Evolutionary conservation across 2,329 filamentous ascomycete genomes (phyloP), one percentile per base, ranked within the genome.

Genomic region (Sporothrix phasma): DNA sequence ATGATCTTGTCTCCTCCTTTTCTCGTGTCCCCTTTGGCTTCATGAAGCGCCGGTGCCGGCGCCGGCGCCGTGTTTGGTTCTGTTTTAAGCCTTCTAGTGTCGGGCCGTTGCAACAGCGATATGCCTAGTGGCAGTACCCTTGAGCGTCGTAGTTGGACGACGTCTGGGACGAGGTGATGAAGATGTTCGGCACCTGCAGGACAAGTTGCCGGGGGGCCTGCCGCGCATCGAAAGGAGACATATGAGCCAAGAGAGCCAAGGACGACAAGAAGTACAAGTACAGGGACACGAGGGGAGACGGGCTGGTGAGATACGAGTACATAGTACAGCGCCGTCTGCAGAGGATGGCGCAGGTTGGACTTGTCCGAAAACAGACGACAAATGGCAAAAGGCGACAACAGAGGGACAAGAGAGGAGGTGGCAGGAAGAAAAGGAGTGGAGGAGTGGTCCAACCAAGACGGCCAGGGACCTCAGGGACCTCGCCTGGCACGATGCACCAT

Each of bases 331-430:
- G 54, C n/a, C 26, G 56, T n/a, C 41, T 39, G 24, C 37, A 22
- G 34, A 58, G 37, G 37, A 58, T 56, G 51, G 51, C 51, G 51
- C 51, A 56, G 51, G 51, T 24, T n/a, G 15, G 15, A 43, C 41
- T 60, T 60, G 24, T 46, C 56, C 41, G 26, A 31, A 61, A 37
- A 1, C 6, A 24, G 58, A 47, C 11, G 37, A 17, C 8, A 17
- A 15, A 31, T 10, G 24, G 29, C 41, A 47, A 61, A 47, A 61
- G 58, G 58, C 58, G 58, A 61, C 58, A 60, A 41, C 24, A 59
- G 26, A 43, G 24, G 37, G 26, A 43, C 3, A 29, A 11, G 15
- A 46, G 6, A 8, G 34, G 13, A 31, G 17, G 47, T 3, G 29
- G 17, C 26, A 29, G 26, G 49, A 31, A 37, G 31, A 31, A 13